phyloP scores from a whole-genome alignment of 2,329 filamentous ascomycete species.

The Botryosphaeria dothidea region DNA sequence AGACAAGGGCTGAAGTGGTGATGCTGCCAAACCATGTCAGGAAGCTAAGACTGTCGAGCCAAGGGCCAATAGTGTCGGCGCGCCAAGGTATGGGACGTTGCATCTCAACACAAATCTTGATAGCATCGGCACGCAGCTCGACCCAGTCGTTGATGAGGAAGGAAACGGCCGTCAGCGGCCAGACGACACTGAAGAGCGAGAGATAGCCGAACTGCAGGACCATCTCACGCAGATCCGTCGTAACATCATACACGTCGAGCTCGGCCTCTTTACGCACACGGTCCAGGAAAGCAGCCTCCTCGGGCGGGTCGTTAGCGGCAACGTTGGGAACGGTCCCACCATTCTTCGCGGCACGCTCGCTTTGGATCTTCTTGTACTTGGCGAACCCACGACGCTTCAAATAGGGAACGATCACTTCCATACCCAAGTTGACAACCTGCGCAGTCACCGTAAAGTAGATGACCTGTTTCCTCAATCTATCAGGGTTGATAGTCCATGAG shows the following conservation, averaged over 20 bases:
- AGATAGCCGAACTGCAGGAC: constrained; percentile 87
- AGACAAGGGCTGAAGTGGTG: constrained; percentile 83
- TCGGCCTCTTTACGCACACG: constrained; percentile 82
- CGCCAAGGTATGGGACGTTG: constrained; percentile 87
- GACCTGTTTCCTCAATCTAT: constrained; percentile 83
- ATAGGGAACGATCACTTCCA: constrained; percentile 84
- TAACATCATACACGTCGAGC: constrained; percentile 84
- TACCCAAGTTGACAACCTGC: constrained; percentile 81
- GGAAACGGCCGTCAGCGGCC: constrained; percentile 86
- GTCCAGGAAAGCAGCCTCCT: constrained; percentile 77
- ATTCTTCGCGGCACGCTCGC: constrained; percentile 58
- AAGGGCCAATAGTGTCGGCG: constrained; percentile 91
- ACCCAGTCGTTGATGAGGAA: constrained; percentile 97
- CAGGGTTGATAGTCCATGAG: constrained; percentile 78
- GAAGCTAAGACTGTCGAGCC: constrained; percentile 82
- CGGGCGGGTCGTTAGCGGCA: constrained; percentile 64
- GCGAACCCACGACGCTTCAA: constrained; percentile 75
- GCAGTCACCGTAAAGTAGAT: constrained; percentile 96
- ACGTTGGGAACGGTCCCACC: constrained; percentile 52
- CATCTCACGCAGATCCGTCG: constrained; percentile 90
- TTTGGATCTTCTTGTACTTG: constrained; percentile 76
- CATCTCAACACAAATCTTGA: constrained; percentile 90
- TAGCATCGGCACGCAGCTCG: constrained; percentile 86
- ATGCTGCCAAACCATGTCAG: constrained; percentile 92
- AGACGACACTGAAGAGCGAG: constrained; percentile 86